A percentile compares a stretch with the other conserved stretches of the same genome.
phyloP scores from a whole-genome alignment of 805 yeast genomes.

The Yamadazyma takamatsuzukensis region DNA sequence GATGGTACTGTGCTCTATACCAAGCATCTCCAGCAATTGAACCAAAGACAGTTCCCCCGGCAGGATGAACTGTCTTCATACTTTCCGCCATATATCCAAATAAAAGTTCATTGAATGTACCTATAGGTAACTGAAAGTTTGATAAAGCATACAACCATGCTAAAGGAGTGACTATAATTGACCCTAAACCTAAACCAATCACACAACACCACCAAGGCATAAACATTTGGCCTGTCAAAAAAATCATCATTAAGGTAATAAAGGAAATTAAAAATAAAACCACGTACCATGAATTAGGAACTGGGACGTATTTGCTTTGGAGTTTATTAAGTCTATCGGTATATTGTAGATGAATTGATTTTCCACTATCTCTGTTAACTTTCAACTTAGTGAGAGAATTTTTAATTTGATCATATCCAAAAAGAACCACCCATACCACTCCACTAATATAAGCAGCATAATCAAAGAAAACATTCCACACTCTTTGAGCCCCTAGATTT shows the following conservation, averaged over 20 bases:
- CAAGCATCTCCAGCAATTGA: constrained; percentile 54
- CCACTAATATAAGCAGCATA: constrained; percentile 52
- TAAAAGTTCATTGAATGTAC: constrained; percentile 48
- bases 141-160: constrained; percentile 49
- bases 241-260: constrained; percentile 27
- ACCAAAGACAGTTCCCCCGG: constrained; percentile 47
- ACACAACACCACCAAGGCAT: constrained; percentile 44
- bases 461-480: constrained; percentile 51
- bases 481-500: constrained; percentile 45
- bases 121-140: constrained; percentile 50
- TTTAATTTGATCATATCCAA: constrained; percentile 27
- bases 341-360: constrained; percentile 16
- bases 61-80: constrained; percentile 38
- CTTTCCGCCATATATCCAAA: constrained; percentile 45
- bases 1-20: constrained; percentile 45
- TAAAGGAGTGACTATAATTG: constrained; percentile 45
- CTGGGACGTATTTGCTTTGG: constrained; percentile 35
- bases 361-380: constrained; percentile 1
- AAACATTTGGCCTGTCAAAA: constrained; percentile 29
- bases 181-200: constrained; percentile 42
- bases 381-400: constrained; percentile 14
- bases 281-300: constrained; percentile 44
- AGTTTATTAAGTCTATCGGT: constrained; percentile 43
- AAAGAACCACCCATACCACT: constrained; percentile 40
- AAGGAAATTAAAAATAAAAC: constrained; percentile 34